phyloP scores from a whole-genome alignment of 1,284 basidiomycete species.

The Stygiomarasmius scandens region DNA sequence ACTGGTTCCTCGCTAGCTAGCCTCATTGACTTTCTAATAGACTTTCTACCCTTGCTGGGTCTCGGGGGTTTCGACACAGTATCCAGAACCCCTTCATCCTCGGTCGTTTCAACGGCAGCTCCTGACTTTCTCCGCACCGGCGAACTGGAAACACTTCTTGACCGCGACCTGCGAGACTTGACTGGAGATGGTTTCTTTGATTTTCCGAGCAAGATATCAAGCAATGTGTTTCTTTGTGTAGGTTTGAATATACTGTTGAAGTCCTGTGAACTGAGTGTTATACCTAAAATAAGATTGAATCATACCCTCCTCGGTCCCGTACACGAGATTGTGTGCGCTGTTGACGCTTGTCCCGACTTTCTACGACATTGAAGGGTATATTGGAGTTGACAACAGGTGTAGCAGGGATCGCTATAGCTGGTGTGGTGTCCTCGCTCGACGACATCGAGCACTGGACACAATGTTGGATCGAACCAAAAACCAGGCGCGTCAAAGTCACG shows the following conservation, averaged over 20 bases:
- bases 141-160: constrained; percentile 29
- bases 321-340: constrained; percentile 61
- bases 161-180: constrained; percentile 24
- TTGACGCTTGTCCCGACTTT: constrained; percentile 55
- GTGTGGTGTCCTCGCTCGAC: background rate
- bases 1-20: background rate
- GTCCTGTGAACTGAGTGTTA: background rate
- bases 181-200: constrained; percentile 22
- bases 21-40: background rate
- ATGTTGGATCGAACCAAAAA: background rate
- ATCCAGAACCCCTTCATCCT: background rate
- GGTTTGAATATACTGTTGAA: constrained; percentile 39
- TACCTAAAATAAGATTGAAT: constrained; percentile 15
- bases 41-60: constrained; percentile 9
- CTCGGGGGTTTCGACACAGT: background rate
- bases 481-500: background rate
- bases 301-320: constrained; percentile 65
- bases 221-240: constrained; percentile 34
- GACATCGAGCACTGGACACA: background rate
- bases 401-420: background rate
- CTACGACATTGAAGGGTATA: constrained; percentile 39
- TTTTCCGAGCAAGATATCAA: constrained; percentile 40
- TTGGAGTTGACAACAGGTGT: background rate
- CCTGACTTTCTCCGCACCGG: constrained; percentile 24
- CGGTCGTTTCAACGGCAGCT: background rate